Evolutionary conservation across 345 rosid genomes (phyloP).

Genomic region (Geranium rotundifolium): DNA sequence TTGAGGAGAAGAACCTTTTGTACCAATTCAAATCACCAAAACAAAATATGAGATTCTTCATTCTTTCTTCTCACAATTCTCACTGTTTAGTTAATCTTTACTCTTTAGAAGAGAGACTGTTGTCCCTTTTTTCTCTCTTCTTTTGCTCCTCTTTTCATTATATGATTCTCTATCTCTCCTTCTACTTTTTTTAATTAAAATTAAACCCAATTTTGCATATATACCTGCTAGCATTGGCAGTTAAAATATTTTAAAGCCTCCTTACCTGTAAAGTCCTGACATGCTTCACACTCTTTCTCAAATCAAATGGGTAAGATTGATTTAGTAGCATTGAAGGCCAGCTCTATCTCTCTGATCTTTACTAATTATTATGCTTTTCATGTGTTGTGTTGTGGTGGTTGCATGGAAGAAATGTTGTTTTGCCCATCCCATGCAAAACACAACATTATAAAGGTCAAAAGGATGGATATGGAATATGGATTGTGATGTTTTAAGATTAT

Average conservation of each 20-base stretch:
- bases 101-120: no score
- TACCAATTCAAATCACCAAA: conserved; percentile 34
- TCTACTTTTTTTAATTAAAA: not conserved
- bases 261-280: not conserved
- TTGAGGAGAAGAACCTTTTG: conserved; percentile 12
- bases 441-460: no score
- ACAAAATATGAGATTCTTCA: conserved; percentile 51
- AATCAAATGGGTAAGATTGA: not conserved
- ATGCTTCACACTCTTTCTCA: not conserved
- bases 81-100: no score
- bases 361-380: no score
- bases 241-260: not conserved
- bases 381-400: no score
- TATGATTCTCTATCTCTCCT: conserved; percentile 2
- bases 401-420: no score
- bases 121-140: conserved; percentile 10
- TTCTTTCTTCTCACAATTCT: conserved; percentile 6
- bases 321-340: not conserved
- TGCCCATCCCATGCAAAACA: no score
- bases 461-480: no score
- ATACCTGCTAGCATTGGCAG: not conserved
- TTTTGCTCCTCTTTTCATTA: conserved; percentile 3
- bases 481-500: no score
- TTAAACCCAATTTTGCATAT: not conserved
- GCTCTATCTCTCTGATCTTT: no score